Evolutionary conservation across 768 basidiomycete genomes (phyloP).

Genomic region (Mycena vitilis): DNA sequence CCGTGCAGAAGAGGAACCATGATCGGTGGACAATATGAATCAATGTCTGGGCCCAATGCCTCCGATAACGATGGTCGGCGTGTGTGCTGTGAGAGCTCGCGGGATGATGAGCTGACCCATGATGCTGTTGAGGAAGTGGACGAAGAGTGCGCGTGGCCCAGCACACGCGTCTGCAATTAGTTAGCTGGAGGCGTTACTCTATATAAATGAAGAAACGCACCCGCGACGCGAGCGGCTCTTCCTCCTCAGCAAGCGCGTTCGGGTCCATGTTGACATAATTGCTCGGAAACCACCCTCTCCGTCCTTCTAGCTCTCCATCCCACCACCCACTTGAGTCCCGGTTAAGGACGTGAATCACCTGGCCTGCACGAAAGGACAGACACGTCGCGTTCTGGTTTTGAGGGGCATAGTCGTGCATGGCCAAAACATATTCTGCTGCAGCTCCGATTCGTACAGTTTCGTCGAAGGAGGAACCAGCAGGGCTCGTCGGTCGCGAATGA

Average conservation of each 20-base stretch:
- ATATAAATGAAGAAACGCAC: conserved; percentile 41
- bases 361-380: conserved; percentile 89
- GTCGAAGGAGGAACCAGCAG: conserved; percentile 57
- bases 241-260: conserved; percentile 68
- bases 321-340: conserved; percentile 95
- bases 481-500: conserved; percentile 53
- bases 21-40: conserved; percentile 78
- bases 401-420: conserved; percentile 91
- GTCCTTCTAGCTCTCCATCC: conserved; percentile 93
- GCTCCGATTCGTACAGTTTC: conserved; percentile 58
- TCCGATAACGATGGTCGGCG: conserved; percentile 60
- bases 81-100: conserved; percentile 48
- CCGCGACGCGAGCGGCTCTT: conserved; percentile 54
- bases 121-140: conserved; percentile 66
- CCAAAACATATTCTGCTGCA: conserved; percentile 82
- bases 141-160: conserved; percentile 61
- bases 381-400: conserved; percentile 80
- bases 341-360: conserved; percentile 92
- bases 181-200: conserved; percentile 30
- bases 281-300: conserved; percentile 97
- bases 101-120: conserved; percentile 62
- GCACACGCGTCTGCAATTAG: conserved; percentile 43
- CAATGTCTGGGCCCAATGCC: conserved; percentile 60
- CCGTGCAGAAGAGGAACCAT: conserved; percentile 89
- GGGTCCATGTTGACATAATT: conserved; percentile 88